These are phyloP conservation scores for Fusarium sarcochroum DNA, from an alignment of 2,329 filamentous ascomycete species.

Conservation along the genomic window DNA sequence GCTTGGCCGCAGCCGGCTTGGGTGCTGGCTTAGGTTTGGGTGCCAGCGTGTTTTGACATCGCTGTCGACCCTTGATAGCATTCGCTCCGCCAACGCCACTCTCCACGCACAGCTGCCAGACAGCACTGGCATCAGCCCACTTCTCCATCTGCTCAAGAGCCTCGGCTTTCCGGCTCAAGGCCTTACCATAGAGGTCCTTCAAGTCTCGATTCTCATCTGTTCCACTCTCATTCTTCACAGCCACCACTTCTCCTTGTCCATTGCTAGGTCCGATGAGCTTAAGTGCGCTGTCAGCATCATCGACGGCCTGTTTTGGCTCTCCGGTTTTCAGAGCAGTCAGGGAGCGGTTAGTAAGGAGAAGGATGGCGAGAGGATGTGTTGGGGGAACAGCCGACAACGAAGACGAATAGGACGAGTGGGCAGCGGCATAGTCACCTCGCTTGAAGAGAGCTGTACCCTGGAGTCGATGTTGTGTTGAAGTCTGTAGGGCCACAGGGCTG, in stretches of 20 bases:
- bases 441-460: conserved; percentile 93
- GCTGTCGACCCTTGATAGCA: conserved; percentile 86
- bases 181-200: conserved; percentile 94
- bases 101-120: conserved; percentile 88
- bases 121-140: conserved; percentile 84
- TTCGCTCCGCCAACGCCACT: conserved; percentile 87
- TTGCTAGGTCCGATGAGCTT: conserved; percentile 82
- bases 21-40: conserved; percentile 71
- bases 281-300: conserved; percentile 86
- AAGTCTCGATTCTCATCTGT: conserved; percentile 81
- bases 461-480: conserved; percentile 82
- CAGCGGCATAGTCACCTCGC: conserved; percentile 89
- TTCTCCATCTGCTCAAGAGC: conserved; percentile 95
- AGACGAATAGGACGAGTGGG: conserved; percentile 84
- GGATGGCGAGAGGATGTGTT: conserved; percentile 85
- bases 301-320: conserved; percentile 87
- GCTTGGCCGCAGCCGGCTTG: conserved; percentile 61
- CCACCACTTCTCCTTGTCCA: conserved; percentile 85
- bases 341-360: conserved; percentile 93
- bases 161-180: conserved; percentile 93
- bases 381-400: conserved; percentile 82
- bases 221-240: conserved; percentile 71
- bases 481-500: conserved; percentile 77
- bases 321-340: conserved; percentile 93
- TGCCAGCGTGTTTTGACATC: conserved; percentile 88